phyloP scores from a whole-genome alignment of 2,329 filamentous ascomycete species.

The Alternaria ventricosa region DNA sequence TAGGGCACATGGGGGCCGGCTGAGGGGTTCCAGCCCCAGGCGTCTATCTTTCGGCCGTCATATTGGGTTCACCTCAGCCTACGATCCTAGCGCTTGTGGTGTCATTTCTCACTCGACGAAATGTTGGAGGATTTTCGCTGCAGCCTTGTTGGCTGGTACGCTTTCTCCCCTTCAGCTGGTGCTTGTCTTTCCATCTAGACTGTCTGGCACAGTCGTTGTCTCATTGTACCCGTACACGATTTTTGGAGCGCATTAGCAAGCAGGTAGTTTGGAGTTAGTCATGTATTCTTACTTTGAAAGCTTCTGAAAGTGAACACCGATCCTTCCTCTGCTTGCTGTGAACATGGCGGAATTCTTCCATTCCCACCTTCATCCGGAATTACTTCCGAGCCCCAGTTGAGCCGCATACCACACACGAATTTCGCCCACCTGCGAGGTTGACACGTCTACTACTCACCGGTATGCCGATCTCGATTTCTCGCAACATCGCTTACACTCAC shows the following conservation, averaged over 20 bases:
- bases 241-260: not conserved
- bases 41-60: not conserved
- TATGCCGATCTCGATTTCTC: not conserved
- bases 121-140: not conserved
- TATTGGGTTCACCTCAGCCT: not conserved
- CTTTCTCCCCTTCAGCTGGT: not conserved
- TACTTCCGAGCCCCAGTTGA: not conserved
- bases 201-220: not conserved
- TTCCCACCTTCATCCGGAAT: rapidly evolving
- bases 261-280: not conserved
- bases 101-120: not conserved
- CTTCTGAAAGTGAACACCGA: no score
- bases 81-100: not conserved
- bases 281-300: no score
- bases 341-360: rapidly evolving
- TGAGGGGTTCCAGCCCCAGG: not conserved
- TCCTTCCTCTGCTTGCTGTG: rapidly evolving
- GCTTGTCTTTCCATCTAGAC: not conserved
- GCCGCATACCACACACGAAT: not conserved
- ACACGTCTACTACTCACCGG: not conserved
- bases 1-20: not conserved
- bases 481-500: not conserved
- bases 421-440: not conserved
- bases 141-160: not conserved
- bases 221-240: not conserved